Conservation (phyloP, 2,329 filamentous ascomycete species). For the Ceratocystis papillata region DNA sequence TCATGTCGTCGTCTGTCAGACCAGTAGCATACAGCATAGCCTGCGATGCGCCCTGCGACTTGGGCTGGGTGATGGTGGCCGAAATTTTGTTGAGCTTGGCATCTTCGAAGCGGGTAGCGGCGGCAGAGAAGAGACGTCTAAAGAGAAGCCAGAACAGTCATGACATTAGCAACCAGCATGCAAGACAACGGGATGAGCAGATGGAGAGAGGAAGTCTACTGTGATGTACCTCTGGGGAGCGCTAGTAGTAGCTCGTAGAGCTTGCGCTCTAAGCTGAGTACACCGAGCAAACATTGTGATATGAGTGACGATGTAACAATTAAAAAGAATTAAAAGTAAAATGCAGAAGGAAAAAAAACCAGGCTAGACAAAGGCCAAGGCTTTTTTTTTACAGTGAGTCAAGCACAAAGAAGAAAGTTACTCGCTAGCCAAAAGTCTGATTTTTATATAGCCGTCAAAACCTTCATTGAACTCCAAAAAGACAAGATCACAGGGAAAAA, state of each 20-base stretch:
- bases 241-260: slow-evolving; percentile 25
- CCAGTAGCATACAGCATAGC: slow-evolving; percentile 98
- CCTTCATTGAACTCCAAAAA: slow-evolving; percentile 19
- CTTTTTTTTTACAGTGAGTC: neutral
- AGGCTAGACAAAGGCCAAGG: too few relatives aligned
- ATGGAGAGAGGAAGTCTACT: neutral
- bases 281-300: slow-evolving; percentile 26
- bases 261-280: slow-evolving; percentile 26
- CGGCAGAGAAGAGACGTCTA: slow-evolving; percentile 44
- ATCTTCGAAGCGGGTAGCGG: slow-evolving; percentile 37
- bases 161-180: slow-evolving; percentile 18
- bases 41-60: slow-evolving; percentile 95
- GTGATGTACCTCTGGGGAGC: slow-evolving; percentile 22
- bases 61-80: slow-evolving; percentile 80
- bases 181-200: neutral
- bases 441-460: slow-evolving; percentile 7
- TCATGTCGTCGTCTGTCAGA: slow-evolving; percentile 73
- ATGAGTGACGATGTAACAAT: slow-evolving; percentile 17
- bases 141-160: slow-evolving; percentile 4
- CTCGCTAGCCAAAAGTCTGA: slow-evolving; percentile 10
- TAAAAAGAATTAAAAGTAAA: slow-evolving; percentile 3
- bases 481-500: slow-evolving; percentile 30
- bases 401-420: neutral
- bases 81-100: slow-evolving; percentile 71
- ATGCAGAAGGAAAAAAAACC: neutral